Conservation (phyloP, 192 early-diverging fungal species). For the Backusella parvicylindrica region DNA sequence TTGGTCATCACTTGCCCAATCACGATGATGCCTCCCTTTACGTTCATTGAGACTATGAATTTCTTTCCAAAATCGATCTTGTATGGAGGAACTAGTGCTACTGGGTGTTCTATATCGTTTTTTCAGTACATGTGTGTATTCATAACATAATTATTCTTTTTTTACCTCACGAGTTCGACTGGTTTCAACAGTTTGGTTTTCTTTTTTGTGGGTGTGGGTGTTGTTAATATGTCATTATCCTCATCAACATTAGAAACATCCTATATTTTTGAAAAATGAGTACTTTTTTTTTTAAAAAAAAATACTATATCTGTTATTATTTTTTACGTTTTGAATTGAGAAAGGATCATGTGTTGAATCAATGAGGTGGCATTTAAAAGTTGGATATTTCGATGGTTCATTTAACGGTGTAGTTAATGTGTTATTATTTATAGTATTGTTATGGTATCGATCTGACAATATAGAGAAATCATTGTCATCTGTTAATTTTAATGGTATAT, state of each 20-base stretch:
- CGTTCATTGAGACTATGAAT: not conserved
- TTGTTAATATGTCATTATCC: not conserved
- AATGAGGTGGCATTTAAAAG: not conserved
- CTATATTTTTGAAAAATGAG: not conserved
- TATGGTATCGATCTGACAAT: not conserved
- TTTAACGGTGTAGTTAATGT: not conserved
- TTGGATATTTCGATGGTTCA: not conserved
- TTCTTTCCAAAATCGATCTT: slow-evolving; percentile 14
- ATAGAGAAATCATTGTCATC: not conserved
- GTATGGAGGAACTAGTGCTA: not conserved
- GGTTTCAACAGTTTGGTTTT: not conserved
- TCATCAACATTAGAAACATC: not conserved
- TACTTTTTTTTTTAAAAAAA: not conserved
- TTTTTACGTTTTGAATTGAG: not conserved
- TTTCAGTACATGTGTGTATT: no score
- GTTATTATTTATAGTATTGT: not conserved
- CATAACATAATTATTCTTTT: no score
- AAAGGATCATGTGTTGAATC: not conserved
- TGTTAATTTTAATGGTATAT: not conserved
- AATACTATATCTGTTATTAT: not conserved
- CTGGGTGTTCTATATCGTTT: slow-evolving; percentile 3
- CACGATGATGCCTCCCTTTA: not conserved
- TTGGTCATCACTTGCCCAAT: not conserved
- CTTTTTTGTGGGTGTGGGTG: not conserved
- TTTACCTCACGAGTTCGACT: not conserved